Evolutionary conservation across 176 grass and related monocot genomes (phyloP).

Genomic region (Ensete ventricosum): DNA sequence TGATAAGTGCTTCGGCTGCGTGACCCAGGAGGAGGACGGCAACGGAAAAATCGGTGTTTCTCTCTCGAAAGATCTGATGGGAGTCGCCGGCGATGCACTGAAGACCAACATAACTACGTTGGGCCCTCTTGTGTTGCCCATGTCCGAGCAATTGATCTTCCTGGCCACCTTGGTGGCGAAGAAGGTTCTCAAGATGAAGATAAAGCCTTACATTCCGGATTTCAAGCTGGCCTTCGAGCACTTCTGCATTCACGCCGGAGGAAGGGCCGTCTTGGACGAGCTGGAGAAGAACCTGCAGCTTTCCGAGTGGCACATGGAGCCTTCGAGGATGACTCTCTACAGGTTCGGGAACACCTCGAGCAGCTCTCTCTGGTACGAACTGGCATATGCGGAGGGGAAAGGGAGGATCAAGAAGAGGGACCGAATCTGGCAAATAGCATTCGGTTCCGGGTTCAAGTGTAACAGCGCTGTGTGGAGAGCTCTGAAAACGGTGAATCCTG

Average conservation of each 20-base stretch:
- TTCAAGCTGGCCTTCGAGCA: conserved; percentile 11
- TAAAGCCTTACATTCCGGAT: conserved; percentile 6
- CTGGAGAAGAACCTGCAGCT: conserved; percentile 2
- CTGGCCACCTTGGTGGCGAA: conserved; percentile 1
- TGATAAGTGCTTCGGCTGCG: conserved; percentile 9
- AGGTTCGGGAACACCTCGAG: conserved; percentile 1
- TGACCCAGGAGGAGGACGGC: conserved; percentile 4
- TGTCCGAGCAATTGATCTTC: conserved; percentile 10
- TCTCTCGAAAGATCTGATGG: conserved; percentile 10
- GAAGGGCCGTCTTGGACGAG: conserved; percentile 1
- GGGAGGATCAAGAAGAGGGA: conserved; percentile 7
- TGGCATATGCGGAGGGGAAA: background rate
- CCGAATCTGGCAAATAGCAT: conserved; percentile 17
- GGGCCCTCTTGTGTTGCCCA: conserved; percentile 7
- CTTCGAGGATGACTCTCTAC: conserved; percentile 7
- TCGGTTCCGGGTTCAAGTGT: conserved; percentile 19
- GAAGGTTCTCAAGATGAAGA: conserved; percentile 14
- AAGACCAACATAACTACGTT: conserved; percentile 10
- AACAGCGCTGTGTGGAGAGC: conserved; percentile 12
- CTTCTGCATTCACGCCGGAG: conserved; percentile 8
- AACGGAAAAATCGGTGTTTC: background rate
- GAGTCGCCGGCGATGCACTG: conserved; percentile 1
- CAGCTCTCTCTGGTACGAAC: conserved; percentile 4
- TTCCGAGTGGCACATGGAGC: conserved; percentile 9
- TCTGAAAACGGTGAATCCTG: conserved; percentile 7